Percentiles rank a stretch among this genome's conserved stretches.
Evolutionary conservation across 352 stramenopile genomes (phyloP).

Genomic region (Pythium periplocum): DNA sequence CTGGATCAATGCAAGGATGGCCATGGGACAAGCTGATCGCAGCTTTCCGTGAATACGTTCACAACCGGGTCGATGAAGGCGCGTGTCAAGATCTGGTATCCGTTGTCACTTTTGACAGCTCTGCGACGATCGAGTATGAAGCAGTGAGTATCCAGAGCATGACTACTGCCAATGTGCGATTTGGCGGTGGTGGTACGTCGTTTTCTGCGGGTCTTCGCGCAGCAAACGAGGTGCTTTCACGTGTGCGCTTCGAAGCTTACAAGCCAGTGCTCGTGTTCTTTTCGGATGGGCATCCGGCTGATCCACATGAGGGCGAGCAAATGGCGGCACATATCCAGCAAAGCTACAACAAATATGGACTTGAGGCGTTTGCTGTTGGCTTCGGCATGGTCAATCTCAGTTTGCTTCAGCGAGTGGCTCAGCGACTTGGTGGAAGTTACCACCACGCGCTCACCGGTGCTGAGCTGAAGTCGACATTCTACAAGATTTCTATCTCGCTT

Average conservation of each 20-base stretch:
- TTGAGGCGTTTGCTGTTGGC: neutral
- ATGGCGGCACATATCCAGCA: neutral
- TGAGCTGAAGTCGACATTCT: neutral
- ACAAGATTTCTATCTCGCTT: constrained; percentile 1
- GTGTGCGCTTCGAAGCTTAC: constrained; percentile 49
- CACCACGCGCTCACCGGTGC: neutral
- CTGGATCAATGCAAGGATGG: constrained; percentile 60
- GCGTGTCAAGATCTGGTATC: constrained; percentile 60
- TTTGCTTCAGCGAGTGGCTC: neutral
- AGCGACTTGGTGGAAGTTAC: neutral
- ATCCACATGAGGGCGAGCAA: neutral
- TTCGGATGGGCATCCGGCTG: constrained; percentile 17
- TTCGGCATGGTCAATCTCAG: neutral
- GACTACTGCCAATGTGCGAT: constrained; percentile 20
- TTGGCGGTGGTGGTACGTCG: constrained; percentile 41
- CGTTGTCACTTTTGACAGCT: constrained; percentile 60
- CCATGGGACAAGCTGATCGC: constrained; percentile 56
- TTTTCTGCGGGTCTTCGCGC: constrained; percentile 41
- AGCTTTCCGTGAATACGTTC: constrained; percentile 57
- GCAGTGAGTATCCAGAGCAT: constrained; percentile 41
- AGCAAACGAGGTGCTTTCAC: constrained; percentile 67
- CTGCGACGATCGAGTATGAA: constrained; percentile 42
- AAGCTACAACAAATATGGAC: neutral
- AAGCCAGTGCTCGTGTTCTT: constrained; percentile 77
- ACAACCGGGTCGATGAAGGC: constrained; percentile 55